Evolutionary conservation across 2,329 filamentous ascomycete species (phyloP), one percentile per base, ranked within the genome.

Genomic region (Aspergillus puulaauensis): DNA sequence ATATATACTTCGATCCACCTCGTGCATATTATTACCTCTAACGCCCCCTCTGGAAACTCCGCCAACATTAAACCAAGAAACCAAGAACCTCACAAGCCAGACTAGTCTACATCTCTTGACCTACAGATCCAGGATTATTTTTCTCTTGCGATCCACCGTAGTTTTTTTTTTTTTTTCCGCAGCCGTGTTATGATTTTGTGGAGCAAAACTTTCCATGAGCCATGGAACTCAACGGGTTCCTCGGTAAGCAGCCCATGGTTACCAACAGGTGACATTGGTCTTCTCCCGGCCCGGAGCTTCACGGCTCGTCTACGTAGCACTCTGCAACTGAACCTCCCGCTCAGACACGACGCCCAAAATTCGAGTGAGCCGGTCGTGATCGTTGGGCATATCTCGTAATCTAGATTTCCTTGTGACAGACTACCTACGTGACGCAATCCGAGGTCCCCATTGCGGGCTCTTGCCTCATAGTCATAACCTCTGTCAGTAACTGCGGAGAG

Each of bases 271-370:
- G 27, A 12, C 21, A 14, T 39, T 51, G 5, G 41, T 33, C 27
- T 23, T 53, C 17, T 53, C 33, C 40, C 27, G 51, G 51, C 51
- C 51, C 51, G 51, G 51, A 35, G 27, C 37, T 41, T 46, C 41
- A 45, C 40, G 40, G 43, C 39, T 48, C 45, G 45, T 35, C 15
- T 17, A n/a, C 37, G 17, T 17, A 43, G 40, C 40, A 21, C 17
- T 21, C 40, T 19, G 40, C 7, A 31, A 48, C 46, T 48, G 46
- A 48, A 17, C 17, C 17, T 31, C 27, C 27, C 27, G 27, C 27
- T 31, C 27, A 9, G 27, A 3, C 27, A 31, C 1, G 27, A 31
- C 27, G 27, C 27, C 27, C 27, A 31, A 31, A 31, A 31, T 11
- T 31, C 9, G 3, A 31, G 9, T 31, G 27, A 31, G 27, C 11